These are phyloP conservation scores for Rhynchosporium agropyri DNA, from an alignment of 2,329 filamentous ascomycete genomes.

Conservation along the genomic window DNA sequence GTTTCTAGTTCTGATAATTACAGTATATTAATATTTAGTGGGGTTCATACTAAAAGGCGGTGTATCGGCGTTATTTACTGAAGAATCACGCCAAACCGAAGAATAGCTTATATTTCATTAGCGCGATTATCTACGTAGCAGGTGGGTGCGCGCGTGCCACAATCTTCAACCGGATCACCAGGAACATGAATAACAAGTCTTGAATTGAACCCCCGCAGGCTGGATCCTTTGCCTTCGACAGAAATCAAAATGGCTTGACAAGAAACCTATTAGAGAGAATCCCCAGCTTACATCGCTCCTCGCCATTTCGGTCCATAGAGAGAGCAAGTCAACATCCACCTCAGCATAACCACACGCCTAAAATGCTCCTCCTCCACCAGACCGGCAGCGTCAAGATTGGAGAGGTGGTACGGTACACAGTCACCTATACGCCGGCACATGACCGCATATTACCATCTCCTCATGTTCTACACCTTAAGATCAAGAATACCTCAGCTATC, in stretches of 20 bases:
- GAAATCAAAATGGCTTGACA: neutral
- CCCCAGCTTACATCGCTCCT: neutral
- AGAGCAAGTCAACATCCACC: constrained; percentile 10
- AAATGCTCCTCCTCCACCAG: constrained; percentile 91
- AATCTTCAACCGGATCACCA: constrained; percentile 5
- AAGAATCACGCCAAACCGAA: no score
- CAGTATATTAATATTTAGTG: no score
- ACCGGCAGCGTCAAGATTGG: constrained; percentile 90
- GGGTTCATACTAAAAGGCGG: no score
- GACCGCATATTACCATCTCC: constrained; percentile 91
- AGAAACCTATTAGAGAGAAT: neutral
- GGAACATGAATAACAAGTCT: neutral
- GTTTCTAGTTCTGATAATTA: no score
- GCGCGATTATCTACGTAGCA: neutral
- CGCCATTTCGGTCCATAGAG: neutral
- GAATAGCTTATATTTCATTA: no score
- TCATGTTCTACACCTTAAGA: constrained; percentile 76
- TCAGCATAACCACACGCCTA: constrained; percentile 24
- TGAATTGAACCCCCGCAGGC: neutral
- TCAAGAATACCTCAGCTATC: constrained; percentile 90
- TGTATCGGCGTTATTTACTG: no score
- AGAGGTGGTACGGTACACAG: constrained; percentile 86
- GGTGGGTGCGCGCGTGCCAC: constrained; percentile 9
- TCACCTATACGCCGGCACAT: constrained; percentile 87
- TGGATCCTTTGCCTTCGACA: neutral